Percentiles rank a stretch among this genome's conserved stretches.
Evolutionary conservation across 345 rosid genomes (phyloP).

Genomic region (Limnanthes douglasii): DNA sequence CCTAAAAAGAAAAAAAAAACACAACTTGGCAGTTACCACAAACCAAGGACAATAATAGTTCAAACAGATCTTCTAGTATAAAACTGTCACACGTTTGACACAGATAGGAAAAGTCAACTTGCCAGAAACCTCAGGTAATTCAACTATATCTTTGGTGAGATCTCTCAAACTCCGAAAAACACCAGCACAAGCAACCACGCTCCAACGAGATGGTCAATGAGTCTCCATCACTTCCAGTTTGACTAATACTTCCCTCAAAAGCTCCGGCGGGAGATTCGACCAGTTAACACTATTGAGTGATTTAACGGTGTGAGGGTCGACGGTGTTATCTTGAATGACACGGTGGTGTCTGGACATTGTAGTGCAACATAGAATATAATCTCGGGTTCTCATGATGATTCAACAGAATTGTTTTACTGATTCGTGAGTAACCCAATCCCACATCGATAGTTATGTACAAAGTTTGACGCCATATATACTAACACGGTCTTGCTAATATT

Average conservation of each 20-base stretch:
- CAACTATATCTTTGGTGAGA: constrained; percentile 47
- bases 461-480: too few species aligned
- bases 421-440: too few species aligned
- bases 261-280: constrained; percentile 70
- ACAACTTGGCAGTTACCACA: constrained; percentile 5
- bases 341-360: constrained; percentile 46
- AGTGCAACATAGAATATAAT: constrained; percentile 25
- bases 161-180: constrained; percentile 68
- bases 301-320: constrained; percentile 3
- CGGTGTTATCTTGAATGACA: constrained; percentile 32
- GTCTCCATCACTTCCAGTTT: constrained; percentile 50
- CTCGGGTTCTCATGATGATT: constrained; percentile 27
- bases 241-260: constrained; percentile 47
- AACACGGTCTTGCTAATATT: too few species aligned
- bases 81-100: constrained; percentile 46
- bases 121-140: constrained; percentile 47
- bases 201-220: constrained; percentile 53
- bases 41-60: constrained; percentile 1
- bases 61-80: not conserved
- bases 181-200: constrained; percentile 74
- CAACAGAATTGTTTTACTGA: constrained; percentile 5
- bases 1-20: not conserved
- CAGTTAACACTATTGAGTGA: constrained; percentile 27
- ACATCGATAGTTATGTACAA: too few species aligned
- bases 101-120: constrained; percentile 75